Evolutionary conservation across 192 early-diverging fungal species (phyloP), one percentile per base, ranked within the genome.

Genomic region (Entomortierella beljakovae): DNA sequence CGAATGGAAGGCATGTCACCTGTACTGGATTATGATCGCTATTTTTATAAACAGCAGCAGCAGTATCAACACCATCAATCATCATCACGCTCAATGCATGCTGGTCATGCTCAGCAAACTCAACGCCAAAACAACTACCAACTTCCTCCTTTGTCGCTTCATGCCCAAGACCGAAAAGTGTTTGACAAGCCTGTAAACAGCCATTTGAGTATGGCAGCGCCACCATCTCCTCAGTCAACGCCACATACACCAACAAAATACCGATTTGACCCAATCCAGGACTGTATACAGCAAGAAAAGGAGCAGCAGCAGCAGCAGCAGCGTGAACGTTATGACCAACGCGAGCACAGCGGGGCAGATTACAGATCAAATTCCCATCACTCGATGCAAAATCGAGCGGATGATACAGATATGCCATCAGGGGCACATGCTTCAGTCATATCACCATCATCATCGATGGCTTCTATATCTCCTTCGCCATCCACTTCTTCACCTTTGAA

Each of bases 161-260:
- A 62, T 35, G 33, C 15, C 1, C 71, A 74, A 53, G 71, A 61
- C 11, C 31, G 64, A 25, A 34, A 54, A 28, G 59, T 1, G 33
- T 53, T 46, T 28, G 61, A 38, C 38, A 31, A 28, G 6, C 35
- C 49, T 15, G 23, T 54, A 2, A 23, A 51, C 25, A 55, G 32
- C 11, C 25, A 43, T 32, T 37, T 40, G 20, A 53, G 26, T 60
- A 46, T 29, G 2, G 51, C 25, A 37, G 49, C 60, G 15, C 62
- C 72, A 25, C 68, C 68, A 10, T 79, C 68, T 34, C 75, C 75
- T 18, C 75, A 70, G 56, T 79, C 75, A 15, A 70, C 75, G 34
- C 75, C 75, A 11, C 75, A 79, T 22, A 79, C 75, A 10, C 75
- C 75, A 3, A 79, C 75, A n/a, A 70, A 70, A 34, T 60, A 79